Evolutionary conservation across 495 filamentous ascomycete genomes (phyloP).

Genomic region (Penicillium lividum): DNA sequence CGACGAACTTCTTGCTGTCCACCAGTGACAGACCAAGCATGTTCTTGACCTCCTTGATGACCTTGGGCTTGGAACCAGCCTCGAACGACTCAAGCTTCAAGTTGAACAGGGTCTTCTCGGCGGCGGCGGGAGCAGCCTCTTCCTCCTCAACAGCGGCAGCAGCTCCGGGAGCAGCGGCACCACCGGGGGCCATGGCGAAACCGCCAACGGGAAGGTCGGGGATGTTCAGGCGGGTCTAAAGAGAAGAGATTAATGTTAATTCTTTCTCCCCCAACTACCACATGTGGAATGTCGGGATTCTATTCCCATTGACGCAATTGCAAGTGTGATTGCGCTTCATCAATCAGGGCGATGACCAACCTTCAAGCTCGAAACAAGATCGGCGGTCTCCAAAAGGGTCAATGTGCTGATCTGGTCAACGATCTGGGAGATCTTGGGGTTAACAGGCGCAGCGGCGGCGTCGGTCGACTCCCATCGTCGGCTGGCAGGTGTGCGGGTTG

Average conservation of each 20-base stretch:
- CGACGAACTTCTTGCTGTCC: conserved; percentile 99
- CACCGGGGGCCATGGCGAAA: conserved; percentile 66
- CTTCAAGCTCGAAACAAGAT: conserved; percentile 90
- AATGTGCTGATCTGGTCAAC: conserved; percentile 98
- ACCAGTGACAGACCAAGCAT: conserved; percentile 94
- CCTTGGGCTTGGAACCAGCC: conserved; percentile 85
- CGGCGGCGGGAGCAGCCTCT: conserved; percentile 73
- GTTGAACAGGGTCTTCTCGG: conserved; percentile 97
- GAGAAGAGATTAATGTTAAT: conserved; percentile 11
- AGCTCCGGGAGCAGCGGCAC: conserved; percentile 54
- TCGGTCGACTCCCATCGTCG: conserved; percentile 52
- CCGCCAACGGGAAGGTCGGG: conserved; percentile 94
- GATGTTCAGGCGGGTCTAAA: conserved; percentile 90
- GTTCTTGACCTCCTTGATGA: conserved; percentile 99
- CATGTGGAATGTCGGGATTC: not conserved
- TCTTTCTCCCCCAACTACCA: not conserved
- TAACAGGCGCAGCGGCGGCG: conserved; percentile 58
- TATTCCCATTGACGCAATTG: not conserved
- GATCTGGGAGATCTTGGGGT: conserved; percentile 87
- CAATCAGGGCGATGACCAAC: conserved; percentile 43
- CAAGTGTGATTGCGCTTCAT: not conserved
- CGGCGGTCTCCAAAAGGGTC: conserved; percentile 94
- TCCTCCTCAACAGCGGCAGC: conserved; percentile 81
- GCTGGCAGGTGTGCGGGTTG: conserved; percentile 41
- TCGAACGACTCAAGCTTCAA: conserved; percentile 90